Percentiles rank a stretch among this genome's conserved stretches.
phyloP scores from a whole-genome alignment of 805 yeast species.

The Yarrowia sp. region DNA sequence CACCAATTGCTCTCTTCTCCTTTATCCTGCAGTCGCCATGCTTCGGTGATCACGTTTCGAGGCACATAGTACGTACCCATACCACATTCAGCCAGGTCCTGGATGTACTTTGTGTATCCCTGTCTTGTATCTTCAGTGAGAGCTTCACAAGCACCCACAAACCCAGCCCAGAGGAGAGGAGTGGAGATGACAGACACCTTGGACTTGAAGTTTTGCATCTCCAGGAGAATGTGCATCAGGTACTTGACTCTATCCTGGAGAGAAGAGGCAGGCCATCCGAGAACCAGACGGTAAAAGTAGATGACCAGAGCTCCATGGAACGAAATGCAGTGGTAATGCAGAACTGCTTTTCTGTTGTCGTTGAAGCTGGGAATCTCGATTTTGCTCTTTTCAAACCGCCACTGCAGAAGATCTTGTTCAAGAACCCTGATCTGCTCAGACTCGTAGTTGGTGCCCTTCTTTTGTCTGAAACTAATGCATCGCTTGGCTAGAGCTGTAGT shows the following conservation, averaged over 20 bases:
- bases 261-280: conserved; percentile 60
- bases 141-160: conserved; percentile 82
- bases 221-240: conserved; percentile 68
- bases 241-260: conserved; percentile 68
- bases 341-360: conserved; percentile 61
- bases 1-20: conserved; percentile 73
- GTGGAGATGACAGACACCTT: conserved; percentile 61
- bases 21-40: conserved; percentile 75
- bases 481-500: conserved; percentile 52
- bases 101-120: conserved; percentile 71
- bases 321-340: conserved; percentile 80
- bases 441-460: conserved; percentile 45
- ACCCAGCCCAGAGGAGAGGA: conserved; percentile 89
- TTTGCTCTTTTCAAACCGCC: conserved; percentile 64
- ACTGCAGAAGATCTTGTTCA: conserved; percentile 61
- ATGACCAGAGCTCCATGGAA: conserved; percentile 75
- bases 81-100: conserved; percentile 59
- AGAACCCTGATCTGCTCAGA: conserved; percentile 50
- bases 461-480: conserved; percentile 24
- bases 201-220: conserved; percentile 64
- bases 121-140: conserved; percentile 60
- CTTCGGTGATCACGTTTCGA: conserved; percentile 82
- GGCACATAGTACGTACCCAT: conserved; percentile 88
- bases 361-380: conserved; percentile 43
- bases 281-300: conserved; percentile 71